phyloP scores from a whole-genome alignment of 768 basidiomycete species.

The Termitomyces titanicus region DNA sequence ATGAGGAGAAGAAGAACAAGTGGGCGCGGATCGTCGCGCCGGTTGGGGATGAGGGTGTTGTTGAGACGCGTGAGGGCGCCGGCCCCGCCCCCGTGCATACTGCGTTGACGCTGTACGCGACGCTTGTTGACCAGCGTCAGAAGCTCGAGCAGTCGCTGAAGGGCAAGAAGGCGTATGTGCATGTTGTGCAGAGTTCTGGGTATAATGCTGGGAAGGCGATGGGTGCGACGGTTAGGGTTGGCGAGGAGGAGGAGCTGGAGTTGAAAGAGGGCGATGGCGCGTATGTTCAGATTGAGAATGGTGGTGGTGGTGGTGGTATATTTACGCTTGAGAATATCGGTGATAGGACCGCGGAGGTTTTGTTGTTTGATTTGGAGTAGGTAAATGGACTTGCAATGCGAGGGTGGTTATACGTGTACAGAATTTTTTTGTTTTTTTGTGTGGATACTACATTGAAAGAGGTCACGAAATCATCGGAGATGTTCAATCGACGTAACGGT shows the following conservation, averaged over 20 bases:
- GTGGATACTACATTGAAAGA: too few relatives aligned
- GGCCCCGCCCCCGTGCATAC: slow-evolving; percentile 85
- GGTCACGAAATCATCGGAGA: too few relatives aligned
- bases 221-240: slow-evolving; percentile 58
- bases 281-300: slow-evolving; percentile 66
- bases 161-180: slow-evolving; percentile 71
- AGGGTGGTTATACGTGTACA: too few relatives aligned
- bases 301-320: slow-evolving; percentile 39
- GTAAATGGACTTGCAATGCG: too few relatives aligned
- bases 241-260: slow-evolving; percentile 35
- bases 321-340: slow-evolving; percentile 60
- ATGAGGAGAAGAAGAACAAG: slow-evolving; percentile 75
- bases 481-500: too few relatives aligned
- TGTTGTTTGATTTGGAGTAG: slow-evolving; percentile 79
- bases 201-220: slow-evolving; percentile 57
- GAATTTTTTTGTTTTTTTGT: too few relatives aligned
- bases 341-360: slow-evolving; percentile 61
- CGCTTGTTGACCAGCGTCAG: slow-evolving; percentile 58
- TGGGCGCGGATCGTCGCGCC: slow-evolving; percentile 80
- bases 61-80: slow-evolving; percentile 53
- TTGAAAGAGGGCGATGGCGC: slow-evolving; percentile 87
- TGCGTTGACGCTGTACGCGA: slow-evolving; percentile 67
- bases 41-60: slow-evolving; percentile 52
- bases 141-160: slow-evolving; percentile 51
- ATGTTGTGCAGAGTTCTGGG: slow-evolving; percentile 82